Evolutionary conservation across 2,329 filamentous ascomycete species (phyloP).

Genomic region (Exophiala viscosa): DNA sequence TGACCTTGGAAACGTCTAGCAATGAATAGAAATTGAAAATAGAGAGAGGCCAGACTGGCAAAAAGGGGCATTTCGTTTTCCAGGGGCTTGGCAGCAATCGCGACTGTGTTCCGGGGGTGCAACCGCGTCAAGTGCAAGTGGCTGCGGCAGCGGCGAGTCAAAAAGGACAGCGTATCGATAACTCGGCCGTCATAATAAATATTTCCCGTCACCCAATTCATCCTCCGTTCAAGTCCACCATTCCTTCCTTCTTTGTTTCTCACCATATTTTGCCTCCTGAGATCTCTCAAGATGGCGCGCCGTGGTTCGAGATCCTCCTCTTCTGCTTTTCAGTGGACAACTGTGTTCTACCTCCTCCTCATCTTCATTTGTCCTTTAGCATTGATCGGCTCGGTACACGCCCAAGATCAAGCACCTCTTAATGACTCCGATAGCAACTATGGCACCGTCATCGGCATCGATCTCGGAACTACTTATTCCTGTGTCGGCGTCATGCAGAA

Average conservation of each 20-base stretch:
- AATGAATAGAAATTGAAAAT: neutral
- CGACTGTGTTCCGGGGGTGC: neutral
- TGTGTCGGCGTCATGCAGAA: slow-evolving; percentile 96
- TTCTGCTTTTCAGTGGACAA: slow-evolving; percentile 67
- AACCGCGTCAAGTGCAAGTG: too few species aligned
- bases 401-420: slow-evolving; percentile 63
- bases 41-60: neutral
- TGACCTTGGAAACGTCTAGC: neutral
- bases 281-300: slow-evolving; percentile 25
- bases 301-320: slow-evolving; percentile 19
- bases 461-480: slow-evolving; percentile 82
- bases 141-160: neutral
- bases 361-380: slow-evolving; percentile 81
- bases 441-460: slow-evolving; percentile 91
- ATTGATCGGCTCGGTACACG: slow-evolving; percentile 71
- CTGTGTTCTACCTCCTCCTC: slow-evolving; percentile 86
- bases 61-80: neutral
- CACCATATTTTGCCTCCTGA: neutral
- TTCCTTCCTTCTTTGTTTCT: slow-evolving; percentile 4
- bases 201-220: slow-evolving; percentile 16
- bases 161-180: slow-evolving; percentile 26
- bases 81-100: neutral
- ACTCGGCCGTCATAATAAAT: slow-evolving; percentile 19
- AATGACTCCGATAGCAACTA: slow-evolving; percentile 59
- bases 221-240: slow-evolving; percentile 3